Base-by-base conservation (phyloP, 2,329 filamentous ascomycete genomes). In the Gliomastix tumulicola region DNA sequence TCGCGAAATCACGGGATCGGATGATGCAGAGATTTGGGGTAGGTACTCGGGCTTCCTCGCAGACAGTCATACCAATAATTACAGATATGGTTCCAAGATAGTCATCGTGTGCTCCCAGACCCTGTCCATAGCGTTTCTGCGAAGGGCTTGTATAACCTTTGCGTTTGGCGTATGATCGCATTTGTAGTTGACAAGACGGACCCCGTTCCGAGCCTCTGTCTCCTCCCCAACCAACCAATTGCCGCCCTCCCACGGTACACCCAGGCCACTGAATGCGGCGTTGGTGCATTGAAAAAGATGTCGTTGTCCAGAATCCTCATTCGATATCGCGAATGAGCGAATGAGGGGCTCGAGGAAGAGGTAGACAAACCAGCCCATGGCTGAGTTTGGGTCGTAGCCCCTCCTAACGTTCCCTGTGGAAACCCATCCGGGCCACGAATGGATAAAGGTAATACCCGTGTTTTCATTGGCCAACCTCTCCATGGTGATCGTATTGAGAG, bases 391-490 rank as follows among this genome's bases (percentile, higher is more conserved):
- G 16, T 28, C 25, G 16, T 13, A 6, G 13, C 55, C 51, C 35
- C 56, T 50, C 20, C 40, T 41, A 12, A 46, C 41, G 30, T 52
- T 53, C 1, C 49, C 49, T 4, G 54, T 56, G 36, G 51, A 39
- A 23, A 55, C 54, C 36, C 42, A 50, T 1, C 53, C 53, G 2
- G 54, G 54, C 35, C 38, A 47, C 2, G 49, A 49, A 33, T 57
- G 54, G 5, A 56, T 39, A 13, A 57, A 53, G 0, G 43, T 48
- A 6, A 55, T 34, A 3, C 36, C 5, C 11, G 45, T 40, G 13
- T 49, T 44, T 2, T 44, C 41, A n/a, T 33, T 25, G 8, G 54
- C 44, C 4, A 57, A 38, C 7, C 38, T 41, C 17, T 56, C 52
- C 9, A 56, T n/a, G 12, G 40, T 41, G 8, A 43, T 32, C 7